phyloP scores from a whole-genome alignment of 1,284 basidiomycete genomes.

The Singerocomus inundabilis region DNA sequence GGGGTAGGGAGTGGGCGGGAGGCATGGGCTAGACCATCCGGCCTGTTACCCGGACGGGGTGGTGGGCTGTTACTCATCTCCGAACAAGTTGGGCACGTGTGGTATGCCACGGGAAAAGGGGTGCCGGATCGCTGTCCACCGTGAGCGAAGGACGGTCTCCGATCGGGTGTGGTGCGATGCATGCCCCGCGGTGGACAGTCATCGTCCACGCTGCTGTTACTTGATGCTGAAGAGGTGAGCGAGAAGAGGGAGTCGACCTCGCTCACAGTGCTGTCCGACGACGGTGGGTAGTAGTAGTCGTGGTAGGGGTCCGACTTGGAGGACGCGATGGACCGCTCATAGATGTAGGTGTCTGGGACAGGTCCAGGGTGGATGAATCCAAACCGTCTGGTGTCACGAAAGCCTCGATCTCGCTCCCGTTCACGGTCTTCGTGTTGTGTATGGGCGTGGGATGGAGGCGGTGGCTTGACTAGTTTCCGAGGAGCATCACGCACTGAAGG shows the following conservation, averaged over 20 bases:
- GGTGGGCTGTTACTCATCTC: slow-evolving; percentile 33
- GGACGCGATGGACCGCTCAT: slow-evolving; percentile 50
- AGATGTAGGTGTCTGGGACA: slow-evolving; percentile 50
- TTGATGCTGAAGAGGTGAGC: slow-evolving; percentile 45
- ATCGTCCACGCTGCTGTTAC: slow-evolving; percentile 50
- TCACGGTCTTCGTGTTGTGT: slow-evolving; percentile 25
- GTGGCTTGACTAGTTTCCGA: slow-evolving; percentile 29
- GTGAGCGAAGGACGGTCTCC: slow-evolving; percentile 24
- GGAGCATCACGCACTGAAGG: slow-evolving; percentile 21
- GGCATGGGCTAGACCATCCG: slow-evolving; percentile 23
- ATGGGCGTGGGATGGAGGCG: slow-evolving; percentile 28
- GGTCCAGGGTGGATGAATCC: slow-evolving; percentile 44
- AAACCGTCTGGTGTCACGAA: slow-evolving; percentile 32
- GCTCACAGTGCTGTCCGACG: slow-evolving; percentile 42
- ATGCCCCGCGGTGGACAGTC: slow-evolving; percentile 28
- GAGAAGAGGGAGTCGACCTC: slow-evolving; percentile 41
- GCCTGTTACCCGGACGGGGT: slow-evolving; percentile 22
- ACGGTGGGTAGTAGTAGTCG: slow-evolving; percentile 42
- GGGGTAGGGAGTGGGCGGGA: slow-evolving; percentile 34
- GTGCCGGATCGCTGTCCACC: slow-evolving; percentile 24
- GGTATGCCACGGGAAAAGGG: slow-evolving; percentile 25
- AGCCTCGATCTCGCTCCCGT: slow-evolving; percentile 23
- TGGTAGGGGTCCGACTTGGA: slow-evolving; percentile 51
- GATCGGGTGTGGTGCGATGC: slow-evolving; percentile 20
- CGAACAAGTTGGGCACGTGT: slow-evolving; percentile 35